Base-by-base conservation (phyloP, 371 early-diverging fungal genomes). In the Phascolomyces articulosus region DNA sequence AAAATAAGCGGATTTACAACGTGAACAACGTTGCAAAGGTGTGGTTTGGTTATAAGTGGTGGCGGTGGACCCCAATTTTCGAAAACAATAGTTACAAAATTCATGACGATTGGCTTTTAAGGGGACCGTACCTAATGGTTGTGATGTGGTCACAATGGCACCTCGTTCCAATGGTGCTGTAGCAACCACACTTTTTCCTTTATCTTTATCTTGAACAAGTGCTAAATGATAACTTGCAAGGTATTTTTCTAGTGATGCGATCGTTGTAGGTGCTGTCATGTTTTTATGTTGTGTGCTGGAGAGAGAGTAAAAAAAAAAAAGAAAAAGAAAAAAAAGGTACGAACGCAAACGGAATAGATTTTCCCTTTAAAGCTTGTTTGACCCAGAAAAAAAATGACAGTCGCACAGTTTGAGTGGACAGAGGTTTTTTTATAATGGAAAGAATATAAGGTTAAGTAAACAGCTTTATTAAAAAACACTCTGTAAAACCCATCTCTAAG, bases 41-140 rank as follows among this genome's bases (percentile, higher is more conserved):
- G 61, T 34, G 4, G 53, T n/a, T n/a, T n/a, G n/a, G n/a, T n/a
- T n/a, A n/a, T n/a, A 34, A 34, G 34, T 9, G 34, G 34, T 0
- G 34, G 34, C 11, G 34, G 34, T 2, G 34, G 51, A 18, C 7
- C 60, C 57, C 24, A 73, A 68, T 41, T 71, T 71, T 63, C 74
- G 58, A 54, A 78, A 82, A 40, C 82, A 82, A 28, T 77, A 79
- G 40, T 82, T 79, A 62, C 82, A 82, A 38, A 65, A 68, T 21
- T 82, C 82, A 38, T 68, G 69, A 2, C 61, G 58, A 16, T 64
- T 59, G 24, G 75, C 66, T 48, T 70, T 65, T 38, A 82, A 64
- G 28, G 70, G 54, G 6, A 78, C 74, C n/a, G 75, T 71, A 9
- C 74, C 82, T 9, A 82, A 56, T 2, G 82, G 79, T 34, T 82